phyloP scores from a whole-genome alignment of 352 stramenopile species.

The Pythium volutum region DNA sequence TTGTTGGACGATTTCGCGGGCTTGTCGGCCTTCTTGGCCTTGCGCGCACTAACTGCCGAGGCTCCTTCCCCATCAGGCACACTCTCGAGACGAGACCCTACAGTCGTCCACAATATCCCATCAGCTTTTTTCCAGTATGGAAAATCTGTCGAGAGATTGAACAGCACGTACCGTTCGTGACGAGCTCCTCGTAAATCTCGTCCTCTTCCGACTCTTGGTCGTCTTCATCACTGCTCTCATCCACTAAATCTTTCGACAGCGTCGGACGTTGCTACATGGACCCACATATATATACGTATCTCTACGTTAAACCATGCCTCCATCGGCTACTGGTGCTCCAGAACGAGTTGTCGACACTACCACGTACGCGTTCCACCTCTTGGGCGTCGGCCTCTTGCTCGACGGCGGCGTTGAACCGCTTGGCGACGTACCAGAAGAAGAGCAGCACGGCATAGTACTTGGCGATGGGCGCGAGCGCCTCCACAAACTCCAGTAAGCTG shows the following conservation, averaged over 20 bases:
- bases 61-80: slow-evolving; percentile 16
- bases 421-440: slow-evolving; percentile 50
- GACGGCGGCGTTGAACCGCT: slow-evolving; percentile 58
- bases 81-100: slow-evolving; percentile 42
- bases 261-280: slow-evolving; percentile 16
- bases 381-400: slow-evolving; percentile 45
- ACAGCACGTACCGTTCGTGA: slow-evolving; percentile 46
- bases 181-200: slow-evolving; percentile 65
- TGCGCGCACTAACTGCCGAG: slow-evolving; percentile 14
- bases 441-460: slow-evolving; percentile 78
- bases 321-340: background rate
- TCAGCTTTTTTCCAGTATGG: no score
- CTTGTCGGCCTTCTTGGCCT: slow-evolving; percentile 33
- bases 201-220: slow-evolving; percentile 37
- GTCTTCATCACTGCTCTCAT: slow-evolving; percentile 44
- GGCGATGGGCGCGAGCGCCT: slow-evolving; percentile 52
- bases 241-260: slow-evolving; percentile 50
- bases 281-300: background rate
- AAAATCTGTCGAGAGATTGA: background rate
- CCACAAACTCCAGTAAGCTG: slow-evolving; percentile 49
- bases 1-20: slow-evolving; percentile 38
- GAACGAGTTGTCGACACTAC: no score
- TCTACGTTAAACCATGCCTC: background rate
- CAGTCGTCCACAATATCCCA: background rate
- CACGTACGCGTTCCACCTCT: slow-evolving; percentile 35